Evolutionary conservation across 73 alveolate species (phyloP), one percentile per base, ranked within the genome.

Genomic region (Paramecium bursaria): DNA sequence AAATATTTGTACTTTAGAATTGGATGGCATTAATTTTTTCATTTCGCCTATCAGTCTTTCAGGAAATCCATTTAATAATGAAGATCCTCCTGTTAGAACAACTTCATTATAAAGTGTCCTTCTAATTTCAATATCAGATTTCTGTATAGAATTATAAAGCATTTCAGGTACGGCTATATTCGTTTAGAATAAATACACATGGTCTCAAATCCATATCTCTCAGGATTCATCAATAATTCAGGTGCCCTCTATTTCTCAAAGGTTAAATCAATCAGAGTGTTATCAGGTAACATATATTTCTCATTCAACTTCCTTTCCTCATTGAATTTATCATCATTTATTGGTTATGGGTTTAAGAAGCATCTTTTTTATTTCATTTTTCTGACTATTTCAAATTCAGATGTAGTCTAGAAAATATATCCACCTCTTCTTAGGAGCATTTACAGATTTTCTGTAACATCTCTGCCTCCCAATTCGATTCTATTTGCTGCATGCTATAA

Each of bases 381-480:
- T 74, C 88, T 92, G 35, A 94, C 92, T 21, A 95, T 94, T 75
- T 95, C 97, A 88, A 87, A 88, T 85, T 94, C 98, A 23, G 95
- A 96, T n/a, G 99, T 90, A 44, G 98, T 95, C 35, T 85, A 92
- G 91, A 95, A 95, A 26, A 76, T 79, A 88, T 92, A 88, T 49
- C 98, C 98, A 29, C 94, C 86, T 75, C 96, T 88, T 76, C 95
- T 88, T 53, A 95, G 85, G 25, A 95, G 87, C 51, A 50, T 46
- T 93, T 88, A 93, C 11, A 95, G 91, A 85, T 95, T 92, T 48
- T 92, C 96, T 33, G 98, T 95, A 17, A 95, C 92, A 86, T 95
- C 98, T 85, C 94, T 91, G 22, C 99, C 99, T 42, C 98, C 99
- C 33, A 94, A 46, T 85, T 95, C 96, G 1, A 94, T 86, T 88